Evolutionary conservation across 805 yeast species (phyloP), one percentile per base, ranked within the genome.

Genomic region (Nakazawaea anatomiae): DNA sequence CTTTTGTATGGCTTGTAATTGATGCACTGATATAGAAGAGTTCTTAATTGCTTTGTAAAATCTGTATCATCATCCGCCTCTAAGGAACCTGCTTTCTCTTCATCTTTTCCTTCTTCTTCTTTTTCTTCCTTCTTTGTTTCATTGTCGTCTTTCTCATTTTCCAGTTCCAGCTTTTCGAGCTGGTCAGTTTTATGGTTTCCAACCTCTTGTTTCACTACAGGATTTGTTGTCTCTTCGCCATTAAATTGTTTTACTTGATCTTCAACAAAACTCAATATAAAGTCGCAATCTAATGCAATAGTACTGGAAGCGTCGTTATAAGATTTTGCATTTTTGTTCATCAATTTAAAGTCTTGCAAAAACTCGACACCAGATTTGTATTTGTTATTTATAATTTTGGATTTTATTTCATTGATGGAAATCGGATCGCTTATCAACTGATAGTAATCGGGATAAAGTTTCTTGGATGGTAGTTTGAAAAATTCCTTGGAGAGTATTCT

Each of bases 371-470:
- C 63, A 5, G 67, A 56, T n/a, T 39, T 62, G 52, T 74, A 73
- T 40, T 63, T 63, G 42, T 68, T 62, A 8, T 65, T 58, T 9
- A 68, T 65, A 42, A 79, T 60, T 52, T 77, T 79, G 52, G 66
- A 68, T 53, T 75, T 75, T 52, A 89, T 82, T 65, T 87, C 92
- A 51, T 78, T 74, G 10, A 89, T 64, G 0, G 96, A 84, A 3
- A 87, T 79, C 2, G 96, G 96, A 27, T 68, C 68, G 48, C 71
- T 67, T 43, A 88, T 81, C 50, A 81, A 70, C 52, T 79, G 76
- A 62, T 84, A 88, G 64, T 89, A 90, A 62, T 89, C 95, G 0
- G 96, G 90, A 60, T 87, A 89, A 44, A 79, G 67, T 61, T 84
- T 82, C 57, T 82, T 80, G 29, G 86, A 76, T 6, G 96, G 97